Evolutionary conservation across 1,139 yeast species (phyloP), one percentile per base, ranked within the genome.

Genomic region (Candida dubliniensis): DNA sequence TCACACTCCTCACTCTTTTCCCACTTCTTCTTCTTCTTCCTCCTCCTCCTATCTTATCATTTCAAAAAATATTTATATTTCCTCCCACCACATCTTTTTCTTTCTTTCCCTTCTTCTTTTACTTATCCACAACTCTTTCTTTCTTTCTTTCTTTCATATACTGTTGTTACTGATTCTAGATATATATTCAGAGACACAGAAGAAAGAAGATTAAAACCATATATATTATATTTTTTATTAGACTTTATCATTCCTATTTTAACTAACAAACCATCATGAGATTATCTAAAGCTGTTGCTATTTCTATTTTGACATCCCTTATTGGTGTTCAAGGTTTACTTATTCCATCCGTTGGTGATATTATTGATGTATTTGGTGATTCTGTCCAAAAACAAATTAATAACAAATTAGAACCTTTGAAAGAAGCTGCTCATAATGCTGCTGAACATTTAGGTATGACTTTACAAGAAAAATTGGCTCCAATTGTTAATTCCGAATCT

Each of bases 291-390:
- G 65, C 82, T 41, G 70, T 76, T 49, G 80, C 79, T 36, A 61
- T 76, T 45, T 67, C 82, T 42, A 72, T 78, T 52, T 64, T 82
- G 58, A 79, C 86, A 47, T 74, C 84, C 46, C 63, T 82, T 52
- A 77, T 80, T 47, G 78, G 81, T 47, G 84, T 80, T 41, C 73
- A 80, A 47, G 89, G 85, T 27, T 73, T 86, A 59, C 82, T 84
- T 52, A 79, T 84, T 52, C 95, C 91, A 36, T 47, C 72, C 35
- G 69, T 70, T 42, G 64, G 69, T 43, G 75, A 72, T 51, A 63
- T 74, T 40, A 71, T 79, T 45, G 68, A 73, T 31, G 75, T 73
- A 31, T 59, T 59, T 49, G 53, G 50, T 14, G 43, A 45, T 15
- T 29, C 45, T 18, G 35, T 44, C 10, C 38, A 45, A 18, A 37